Evolutionary conservation across 805 yeast genomes (phyloP), one percentile per base, ranked within the genome.

Genomic region (Kazachstania bromeliacearum): DNA sequence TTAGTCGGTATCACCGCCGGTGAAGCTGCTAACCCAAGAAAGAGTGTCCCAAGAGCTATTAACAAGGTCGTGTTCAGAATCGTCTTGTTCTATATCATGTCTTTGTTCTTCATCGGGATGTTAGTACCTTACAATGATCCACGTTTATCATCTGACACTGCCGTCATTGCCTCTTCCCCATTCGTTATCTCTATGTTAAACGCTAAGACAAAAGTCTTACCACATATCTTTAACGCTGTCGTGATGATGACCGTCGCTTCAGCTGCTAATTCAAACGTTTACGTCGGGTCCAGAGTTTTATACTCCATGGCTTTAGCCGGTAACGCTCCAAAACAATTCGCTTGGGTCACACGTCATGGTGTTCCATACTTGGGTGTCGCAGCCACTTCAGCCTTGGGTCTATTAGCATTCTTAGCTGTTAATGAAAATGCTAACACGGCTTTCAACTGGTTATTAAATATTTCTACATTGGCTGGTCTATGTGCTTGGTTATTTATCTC

Each of bases 241-340:
- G 77, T 81, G 39, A 56, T 80, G 44, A 48, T 70, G 27, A 77
- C 88, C 8, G 71, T 80, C 39, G 64, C 79, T 35, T 79, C 88
- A 15, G 88, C 89, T 24, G 89, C 80, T 47, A 81, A 81, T 62
- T 79, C 87, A 12, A 79, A 78, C 52, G 71, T 81, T 21, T 80
- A 80, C 59, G 75, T 77, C 47, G 79, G 85, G 28, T 79, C 88
- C 5, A 67, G 92, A 60, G 69, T 77, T 23, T 58, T 81, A 27
- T 80, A 73, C 51, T 70, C 79, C 6, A 64, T 81, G 52, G 81
- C 83, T 12, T 66, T 66, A 50, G 68, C 71, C 26, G 70, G 71
- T 16, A 67, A 68, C 35, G 83, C 84, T 7, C 85, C 85, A 36
- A 70, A 64, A 46, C 54, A 67, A 37, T 77, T 77, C 53, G 45